phyloP scores from a whole-genome alignment of 257 asterid species.

The Solanum paucissectum region DNA sequence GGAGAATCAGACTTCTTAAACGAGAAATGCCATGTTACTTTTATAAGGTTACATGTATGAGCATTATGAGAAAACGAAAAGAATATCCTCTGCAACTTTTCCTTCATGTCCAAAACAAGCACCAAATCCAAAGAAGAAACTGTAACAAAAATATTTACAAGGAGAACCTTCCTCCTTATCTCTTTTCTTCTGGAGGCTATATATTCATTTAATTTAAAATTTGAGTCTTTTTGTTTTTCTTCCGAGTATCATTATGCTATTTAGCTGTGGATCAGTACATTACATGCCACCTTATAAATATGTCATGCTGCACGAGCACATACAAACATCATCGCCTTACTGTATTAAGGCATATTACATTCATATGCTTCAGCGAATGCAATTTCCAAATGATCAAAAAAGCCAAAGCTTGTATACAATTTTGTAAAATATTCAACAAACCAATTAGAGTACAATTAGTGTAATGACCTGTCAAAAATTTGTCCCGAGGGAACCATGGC shows the following conservation, averaged over 20 bases:
- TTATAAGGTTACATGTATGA: not conserved
- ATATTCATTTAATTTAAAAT: not conserved
- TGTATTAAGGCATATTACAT: not conserved
- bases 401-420: not conserved
- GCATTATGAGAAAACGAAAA: not conserved
- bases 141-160: not conserved
- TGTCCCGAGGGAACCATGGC: slow-evolving; percentile 99
- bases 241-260: not conserved
- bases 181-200: not conserved
- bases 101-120: not conserved
- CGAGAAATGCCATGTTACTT: not conserved
- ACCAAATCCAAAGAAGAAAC: not conserved
- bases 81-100: not conserved
- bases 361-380: not conserved
- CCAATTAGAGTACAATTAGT: not conserved
- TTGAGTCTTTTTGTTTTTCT: not conserved
- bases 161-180: not conserved
- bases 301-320: not conserved
- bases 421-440: not conserved
- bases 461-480: slow-evolving; percentile 78
- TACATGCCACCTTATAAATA: not conserved
- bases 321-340: not conserved
- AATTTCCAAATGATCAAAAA: not conserved
- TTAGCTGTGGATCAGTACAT: not conserved
- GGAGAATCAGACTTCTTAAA: not conserved